These are phyloP conservation scores for Conringia planisiliqua DNA, from an alignment of 345 rosid genomes.

Conservation along the genomic window DNA sequence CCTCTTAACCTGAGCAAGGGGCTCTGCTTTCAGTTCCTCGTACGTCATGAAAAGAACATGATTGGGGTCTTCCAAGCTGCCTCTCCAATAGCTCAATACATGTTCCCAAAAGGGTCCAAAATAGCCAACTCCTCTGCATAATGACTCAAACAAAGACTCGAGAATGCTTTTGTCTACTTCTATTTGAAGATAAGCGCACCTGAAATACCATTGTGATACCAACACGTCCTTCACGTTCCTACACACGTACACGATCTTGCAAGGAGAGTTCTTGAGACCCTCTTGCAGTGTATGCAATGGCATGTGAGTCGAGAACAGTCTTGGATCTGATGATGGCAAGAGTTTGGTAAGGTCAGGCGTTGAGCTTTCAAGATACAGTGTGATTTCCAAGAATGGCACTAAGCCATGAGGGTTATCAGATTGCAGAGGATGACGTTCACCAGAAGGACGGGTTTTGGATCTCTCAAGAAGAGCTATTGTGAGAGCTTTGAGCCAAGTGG, in stretches of 20 bases:
- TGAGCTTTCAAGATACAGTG: not conserved
- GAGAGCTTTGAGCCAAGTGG: conserved; percentile 41
- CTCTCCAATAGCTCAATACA: conserved; percentile 47
- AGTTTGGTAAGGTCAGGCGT: conserved; percentile 23
- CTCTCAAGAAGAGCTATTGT: conserved; percentile 4
- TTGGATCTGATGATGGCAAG: conserved; percentile 24
- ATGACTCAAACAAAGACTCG: conserved; percentile 37
- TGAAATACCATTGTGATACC: conserved; percentile 51
- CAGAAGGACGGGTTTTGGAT: not conserved
- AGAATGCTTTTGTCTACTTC: conserved; percentile 12
- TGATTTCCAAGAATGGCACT: conserved; percentile 46
- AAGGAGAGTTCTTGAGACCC: conserved; percentile 26
- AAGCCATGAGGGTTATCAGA: conserved; percentile 47
- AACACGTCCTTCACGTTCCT: conserved; percentile 53
- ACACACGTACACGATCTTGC: conserved; percentile 54
- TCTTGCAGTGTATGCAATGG: conserved; percentile 17
- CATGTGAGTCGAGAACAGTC: conserved; percentile 48
- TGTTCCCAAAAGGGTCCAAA: conserved; percentile 59
- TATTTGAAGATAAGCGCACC: conserved; percentile 24
- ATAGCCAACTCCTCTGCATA: conserved; percentile 38
- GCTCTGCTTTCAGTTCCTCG: conserved; percentile 45
- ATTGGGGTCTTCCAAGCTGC: conserved; percentile 40
- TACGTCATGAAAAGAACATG: conserved; percentile 46
- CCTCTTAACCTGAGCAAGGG: conserved; percentile 20
- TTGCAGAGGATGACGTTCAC: conserved; percentile 37